Percentiles rank a stretch among this genome's conserved stretches.
These are phyloP conservation scores for Juncus inflexus DNA, from an alignment of 176 grass and related monocot species.

Conservation along the genomic window DNA sequence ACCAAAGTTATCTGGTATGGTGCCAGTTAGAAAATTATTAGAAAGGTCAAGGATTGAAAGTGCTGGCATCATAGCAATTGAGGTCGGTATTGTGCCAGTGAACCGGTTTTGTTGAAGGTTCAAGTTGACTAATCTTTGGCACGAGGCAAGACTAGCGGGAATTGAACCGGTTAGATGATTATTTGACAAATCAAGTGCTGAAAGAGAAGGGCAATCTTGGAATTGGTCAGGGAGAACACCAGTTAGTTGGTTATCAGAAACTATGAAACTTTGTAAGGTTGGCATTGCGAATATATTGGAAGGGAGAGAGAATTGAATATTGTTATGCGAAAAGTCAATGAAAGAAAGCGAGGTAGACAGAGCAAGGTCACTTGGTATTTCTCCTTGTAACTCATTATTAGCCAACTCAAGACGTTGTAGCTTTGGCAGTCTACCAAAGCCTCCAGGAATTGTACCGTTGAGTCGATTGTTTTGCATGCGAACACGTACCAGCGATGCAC, in stretches of 20 bases:
- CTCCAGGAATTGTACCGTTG: slow-evolving; percentile 53
- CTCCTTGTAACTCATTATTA: slow-evolving; percentile 63
- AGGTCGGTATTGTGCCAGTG: slow-evolving; percentile 50
- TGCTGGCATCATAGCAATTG: slow-evolving; percentile 79
- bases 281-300: slow-evolving; percentile 58
- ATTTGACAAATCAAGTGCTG: slow-evolving; percentile 74
- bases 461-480: slow-evolving; percentile 80
- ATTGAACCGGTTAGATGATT: slow-evolving; percentile 56
- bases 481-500: slow-evolving; percentile 64
- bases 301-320: slow-evolving; percentile 51
- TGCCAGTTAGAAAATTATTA: slow-evolving; percentile 58
- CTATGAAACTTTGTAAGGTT: slow-evolving; percentile 77
- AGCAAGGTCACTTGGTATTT: slow-evolving; percentile 72
- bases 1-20: slow-evolving; percentile 87
- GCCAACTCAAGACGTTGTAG: slow-evolving; percentile 81
- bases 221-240: slow-evolving; percentile 79
- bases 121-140: slow-evolving; percentile 72
- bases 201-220: slow-evolving; percentile 77
- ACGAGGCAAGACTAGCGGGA: slow-evolving; percentile 64
- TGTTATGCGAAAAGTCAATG: slow-evolving; percentile 79
- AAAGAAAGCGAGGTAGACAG: slow-evolving; percentile 69
- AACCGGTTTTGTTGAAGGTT: slow-evolving; percentile 59
- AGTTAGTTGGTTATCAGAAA: slow-evolving; percentile 63
- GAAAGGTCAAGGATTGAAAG: slow-evolving; percentile 86
- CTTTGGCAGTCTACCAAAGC: slow-evolving; percentile 63